Conservation (phyloP, 352 stramenopile species). For the Phytophthora melonis region DNA sequence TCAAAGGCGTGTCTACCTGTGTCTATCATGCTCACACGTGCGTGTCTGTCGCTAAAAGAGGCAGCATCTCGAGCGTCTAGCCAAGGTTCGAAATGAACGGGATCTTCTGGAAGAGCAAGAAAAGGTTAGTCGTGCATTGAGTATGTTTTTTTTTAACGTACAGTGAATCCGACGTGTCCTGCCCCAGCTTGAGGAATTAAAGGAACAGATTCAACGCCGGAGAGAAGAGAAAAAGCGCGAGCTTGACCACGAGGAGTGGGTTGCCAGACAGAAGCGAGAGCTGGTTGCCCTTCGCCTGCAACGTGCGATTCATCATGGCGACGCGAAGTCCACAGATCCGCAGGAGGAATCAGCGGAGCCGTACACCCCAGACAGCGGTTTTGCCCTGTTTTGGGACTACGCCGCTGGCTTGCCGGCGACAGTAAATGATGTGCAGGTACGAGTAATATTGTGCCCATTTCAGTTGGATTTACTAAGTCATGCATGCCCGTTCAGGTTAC, state of each 20-base stretch:
- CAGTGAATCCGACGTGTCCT: background rate
- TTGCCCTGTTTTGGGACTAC: conserved; percentile 65
- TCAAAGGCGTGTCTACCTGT: background rate
- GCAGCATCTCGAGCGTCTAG: conserved; percentile 53
- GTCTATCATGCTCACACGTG: background rate
- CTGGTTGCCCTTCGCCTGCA: conserved; percentile 53
- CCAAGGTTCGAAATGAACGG: conserved; percentile 61
- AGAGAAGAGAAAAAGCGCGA: conserved; percentile 57
- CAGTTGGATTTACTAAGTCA: conserved; percentile 1
- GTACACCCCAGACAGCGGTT: conserved; percentile 50
- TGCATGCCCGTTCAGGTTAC: conserved; percentile 44
- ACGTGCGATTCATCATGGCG: conserved; percentile 42
- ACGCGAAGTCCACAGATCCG: conserved; percentile 14
- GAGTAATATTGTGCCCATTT: background rate
- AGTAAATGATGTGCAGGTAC: conserved; percentile 47
- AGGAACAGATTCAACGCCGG: conserved; percentile 53
- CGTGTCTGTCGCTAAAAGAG: conserved; percentile 24
- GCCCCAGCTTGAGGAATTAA: conserved; percentile 55
- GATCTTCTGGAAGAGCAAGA: conserved; percentile 70
- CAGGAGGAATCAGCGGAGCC: background rate
- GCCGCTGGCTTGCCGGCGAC: conserved; percentile 33
- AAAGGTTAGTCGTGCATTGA: conserved; percentile 30
- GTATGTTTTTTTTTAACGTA: too few relatives aligned
- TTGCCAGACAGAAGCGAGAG: conserved; percentile 63
- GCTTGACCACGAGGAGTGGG: conserved; percentile 56